phyloP scores from a whole-genome alignment of 768 basidiomycete species.

The Leccinum disarticulatum region DNA sequence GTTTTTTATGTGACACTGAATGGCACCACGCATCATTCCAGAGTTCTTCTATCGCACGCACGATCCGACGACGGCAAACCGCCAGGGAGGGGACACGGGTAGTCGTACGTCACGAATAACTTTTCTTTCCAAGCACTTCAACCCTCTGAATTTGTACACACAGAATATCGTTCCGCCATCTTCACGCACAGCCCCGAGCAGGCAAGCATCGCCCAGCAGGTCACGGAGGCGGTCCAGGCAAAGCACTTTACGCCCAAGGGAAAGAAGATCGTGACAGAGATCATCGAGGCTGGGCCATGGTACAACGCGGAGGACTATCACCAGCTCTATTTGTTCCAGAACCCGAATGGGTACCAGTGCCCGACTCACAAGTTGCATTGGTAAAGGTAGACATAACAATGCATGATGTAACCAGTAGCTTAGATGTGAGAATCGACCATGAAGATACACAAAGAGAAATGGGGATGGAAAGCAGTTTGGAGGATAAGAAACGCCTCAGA shows the following conservation, averaged over 20 bases:
- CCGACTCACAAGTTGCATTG: conserved; percentile 85
- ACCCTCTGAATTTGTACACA: neutral
- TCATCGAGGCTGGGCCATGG: conserved; percentile 71
- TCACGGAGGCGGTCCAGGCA: conserved; percentile 81
- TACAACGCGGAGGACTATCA: conserved; percentile 83
- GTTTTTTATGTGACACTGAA: too few species aligned
- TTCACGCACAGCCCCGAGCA: conserved; percentile 80
- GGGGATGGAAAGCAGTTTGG: neutral
- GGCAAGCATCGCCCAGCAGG: conserved; percentile 62
- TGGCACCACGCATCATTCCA: conserved; percentile 21
- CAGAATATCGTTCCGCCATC: conserved; percentile 93
- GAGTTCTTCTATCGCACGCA: conserved; percentile 96
- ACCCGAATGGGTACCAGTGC: conserved; percentile 89
- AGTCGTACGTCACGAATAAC: conserved; percentile 54
- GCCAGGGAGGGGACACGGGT: conserved; percentile 76
- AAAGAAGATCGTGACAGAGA: conserved; percentile 75
- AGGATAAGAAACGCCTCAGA: conserved; percentile 50
- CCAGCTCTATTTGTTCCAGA: conserved; percentile 75
- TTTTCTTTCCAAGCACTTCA: neutral
- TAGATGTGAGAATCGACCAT: too few species aligned
- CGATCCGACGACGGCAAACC: conserved; percentile 82
- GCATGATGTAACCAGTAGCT: too few species aligned
- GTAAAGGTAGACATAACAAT: conserved; percentile 35
- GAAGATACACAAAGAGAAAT: too few species aligned
- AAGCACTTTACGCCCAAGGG: conserved; percentile 78